These are phyloP conservation scores for Ceratobasidium sp. DNA, from an alignment of 1,284 basidiomycete species.

Conservation along the genomic window DNA sequence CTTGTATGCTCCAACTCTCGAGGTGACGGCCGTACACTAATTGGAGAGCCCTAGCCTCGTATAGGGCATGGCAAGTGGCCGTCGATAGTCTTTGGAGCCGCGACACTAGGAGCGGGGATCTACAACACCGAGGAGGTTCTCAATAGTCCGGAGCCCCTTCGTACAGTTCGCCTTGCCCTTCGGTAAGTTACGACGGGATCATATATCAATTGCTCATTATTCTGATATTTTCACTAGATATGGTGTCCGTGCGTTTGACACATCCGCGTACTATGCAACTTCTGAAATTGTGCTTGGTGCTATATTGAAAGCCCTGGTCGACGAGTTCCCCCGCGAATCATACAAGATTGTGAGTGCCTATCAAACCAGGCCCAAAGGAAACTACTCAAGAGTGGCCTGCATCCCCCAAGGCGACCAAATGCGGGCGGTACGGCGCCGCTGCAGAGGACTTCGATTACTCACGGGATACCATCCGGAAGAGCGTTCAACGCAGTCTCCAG, in stretches of 20 bases:
- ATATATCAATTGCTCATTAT: neutral
- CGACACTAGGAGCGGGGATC: slow-evolving; percentile 68
- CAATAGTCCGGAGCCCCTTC: slow-evolving; percentile 64
- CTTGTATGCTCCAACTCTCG: neutral
- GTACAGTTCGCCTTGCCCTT: slow-evolving; percentile 79
- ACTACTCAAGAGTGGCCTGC: neutral
- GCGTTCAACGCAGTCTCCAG: slow-evolving; percentile 73
- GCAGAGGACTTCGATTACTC: slow-evolving; percentile 78
- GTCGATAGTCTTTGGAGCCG: slow-evolving; percentile 69
- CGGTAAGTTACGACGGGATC: slow-evolving; percentile 55
- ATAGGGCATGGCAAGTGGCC: slow-evolving; percentile 50
- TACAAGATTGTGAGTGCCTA: slow-evolving; percentile 73
- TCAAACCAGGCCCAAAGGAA: slow-evolving; percentile 37
- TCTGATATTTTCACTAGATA: slow-evolving; percentile 59
- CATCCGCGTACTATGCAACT: slow-evolving; percentile 85
- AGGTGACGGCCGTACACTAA: slow-evolving; percentile 47
- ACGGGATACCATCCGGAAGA: slow-evolving; percentile 70
- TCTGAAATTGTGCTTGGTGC: slow-evolving; percentile 90
- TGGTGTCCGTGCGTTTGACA: slow-evolving; percentile 91
- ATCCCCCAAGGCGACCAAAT: slow-evolving; percentile 81
- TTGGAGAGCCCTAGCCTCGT: neutral
- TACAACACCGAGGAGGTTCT: slow-evolving; percentile 75
- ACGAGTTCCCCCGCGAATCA: slow-evolving; percentile 78
- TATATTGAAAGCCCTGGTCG: slow-evolving; percentile 64
- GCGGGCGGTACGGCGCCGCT: slow-evolving; percentile 79